Evolutionary conservation across 371 early-diverging fungal species (phyloP), one percentile per base, ranked within the genome.

Genomic region (Batrachochytrium dendrobatidis): DNA sequence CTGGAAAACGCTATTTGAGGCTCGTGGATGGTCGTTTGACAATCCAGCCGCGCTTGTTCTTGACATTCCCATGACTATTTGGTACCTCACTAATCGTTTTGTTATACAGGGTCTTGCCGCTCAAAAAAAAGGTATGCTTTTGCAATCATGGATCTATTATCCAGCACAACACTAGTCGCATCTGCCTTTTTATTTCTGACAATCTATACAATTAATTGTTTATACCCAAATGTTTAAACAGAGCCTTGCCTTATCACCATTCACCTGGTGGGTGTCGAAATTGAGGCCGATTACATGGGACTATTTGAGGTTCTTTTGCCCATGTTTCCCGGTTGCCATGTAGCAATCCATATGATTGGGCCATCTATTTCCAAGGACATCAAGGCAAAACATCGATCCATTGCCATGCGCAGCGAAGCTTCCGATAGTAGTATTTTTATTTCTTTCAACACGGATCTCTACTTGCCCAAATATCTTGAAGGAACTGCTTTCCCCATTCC

Each of bases 61-160:
- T 43, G 77, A 76, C 53, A 61, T 68, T 22, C 77, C 77, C 4
- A 44, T 76, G 54, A 76, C 77, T 5, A 43, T 76, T 12, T 73
- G 64, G 65, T 69, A 66, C 61, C 20, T 71, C 17, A 58, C 72
- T 59, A 76, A 73, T 58, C n/a, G n/a, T n/a, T n/a, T 63, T 73
- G 63, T n/a, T n/a, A n/a, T n/a, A n/a, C n/a, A n/a, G n/a, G n/a
- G n/a, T n/a, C n/a, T n/a, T 63, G 35, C 43, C 24, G 43, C 26
- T 28, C 55, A 45, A 24, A 29, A 52, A 52, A 18, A 3, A n/a
- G n/a, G n/a, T n/a, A n/a, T n/a, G n/a, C n/a, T n/a, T 30, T 39
- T 39, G n/a, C 43, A 39, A 39, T 17, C n/a, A n/a, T 17, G 43
- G n/a, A 17, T 39, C 17, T 39, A 39, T 39, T 28, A 24, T n/a